These are phyloP conservation scores for Cupressus sempervirens DNA, from an alignment of 75 land plant species.

Conservation along the genomic window DNA sequence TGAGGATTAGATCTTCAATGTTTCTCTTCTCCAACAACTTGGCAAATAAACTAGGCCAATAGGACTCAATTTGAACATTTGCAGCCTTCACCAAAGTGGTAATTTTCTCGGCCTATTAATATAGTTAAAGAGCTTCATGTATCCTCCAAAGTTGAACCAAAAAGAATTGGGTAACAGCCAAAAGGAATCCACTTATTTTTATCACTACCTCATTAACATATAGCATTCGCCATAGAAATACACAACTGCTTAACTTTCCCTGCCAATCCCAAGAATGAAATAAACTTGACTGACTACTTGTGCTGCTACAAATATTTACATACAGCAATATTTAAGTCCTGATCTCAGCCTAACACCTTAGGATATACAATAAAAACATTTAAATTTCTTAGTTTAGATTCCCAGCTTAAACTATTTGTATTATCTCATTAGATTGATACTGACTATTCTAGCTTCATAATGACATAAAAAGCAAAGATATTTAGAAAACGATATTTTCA, in stretches of 20 bases:
- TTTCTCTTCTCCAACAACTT: conserved; percentile 58
- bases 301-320: not conserved
- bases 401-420: not conserved
- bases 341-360: no score
- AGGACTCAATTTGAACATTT: conserved; percentile 39
- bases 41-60: conserved; percentile 58
- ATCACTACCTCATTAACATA: not conserved
- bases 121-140: not conserved
- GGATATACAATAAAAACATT: not conserved
- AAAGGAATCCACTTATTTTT: not conserved
- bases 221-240: not conserved
- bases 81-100: conserved; percentile 50
- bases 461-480: not conserved
- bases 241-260: not conserved
- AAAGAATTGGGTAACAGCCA: not conserved
- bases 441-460: not conserved
- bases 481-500: not conserved
- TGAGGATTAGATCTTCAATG: conserved; percentile 44
- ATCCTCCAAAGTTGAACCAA: not conserved
- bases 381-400: not conserved
- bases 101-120: conserved; percentile 48
- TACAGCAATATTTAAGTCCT: not conserved
- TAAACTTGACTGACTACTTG: not conserved
- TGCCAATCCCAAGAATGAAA: not conserved
- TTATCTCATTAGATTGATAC: not conserved